Conservation (phyloP, 2,329 filamentous ascomycete genomes). For the Fusarium tuaranense region DNA sequence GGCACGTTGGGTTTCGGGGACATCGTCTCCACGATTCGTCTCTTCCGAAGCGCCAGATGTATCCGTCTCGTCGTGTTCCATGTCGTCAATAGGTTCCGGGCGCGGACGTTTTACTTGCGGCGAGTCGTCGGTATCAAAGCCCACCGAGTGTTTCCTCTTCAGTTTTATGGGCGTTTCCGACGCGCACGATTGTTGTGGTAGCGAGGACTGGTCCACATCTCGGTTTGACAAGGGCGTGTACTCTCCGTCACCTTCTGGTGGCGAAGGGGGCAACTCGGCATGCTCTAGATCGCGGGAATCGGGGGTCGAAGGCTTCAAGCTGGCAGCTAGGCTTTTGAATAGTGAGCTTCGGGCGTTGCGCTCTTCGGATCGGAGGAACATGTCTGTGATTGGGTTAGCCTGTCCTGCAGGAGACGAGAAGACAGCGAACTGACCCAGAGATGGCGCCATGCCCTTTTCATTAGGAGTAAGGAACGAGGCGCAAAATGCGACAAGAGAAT, state of each 20-base stretch:
- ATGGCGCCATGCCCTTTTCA: not conserved
- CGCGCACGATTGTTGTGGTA: not conserved
- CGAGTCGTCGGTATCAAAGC: not conserved
- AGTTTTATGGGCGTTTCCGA: not conserved
- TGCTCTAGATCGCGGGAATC: not conserved
- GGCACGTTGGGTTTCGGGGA: not conserved
- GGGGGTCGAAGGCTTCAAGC: not conserved
- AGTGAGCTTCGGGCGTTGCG: not conserved
- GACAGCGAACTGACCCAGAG: not conserved
- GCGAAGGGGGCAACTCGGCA: not conserved
- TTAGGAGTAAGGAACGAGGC: not conserved
- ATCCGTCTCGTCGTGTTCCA: not conserved
- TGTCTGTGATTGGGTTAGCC: not conserved
- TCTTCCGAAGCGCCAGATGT: not conserved
- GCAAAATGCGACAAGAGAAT: not conserved
- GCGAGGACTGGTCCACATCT: not conserved
- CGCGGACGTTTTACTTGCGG: not conserved
- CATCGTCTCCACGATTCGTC: not conserved
- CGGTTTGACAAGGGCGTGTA: not conserved
- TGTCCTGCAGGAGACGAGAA: not conserved
- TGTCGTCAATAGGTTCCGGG: not conserved
- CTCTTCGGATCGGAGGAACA: not conserved
- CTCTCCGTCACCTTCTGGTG: not conserved
- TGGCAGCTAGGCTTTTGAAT: not conserved
- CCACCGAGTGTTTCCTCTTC: not conserved